Evolutionary conservation across 208 protist species (phyloP).

Genomic region (Leptomonas seymouri): DNA sequence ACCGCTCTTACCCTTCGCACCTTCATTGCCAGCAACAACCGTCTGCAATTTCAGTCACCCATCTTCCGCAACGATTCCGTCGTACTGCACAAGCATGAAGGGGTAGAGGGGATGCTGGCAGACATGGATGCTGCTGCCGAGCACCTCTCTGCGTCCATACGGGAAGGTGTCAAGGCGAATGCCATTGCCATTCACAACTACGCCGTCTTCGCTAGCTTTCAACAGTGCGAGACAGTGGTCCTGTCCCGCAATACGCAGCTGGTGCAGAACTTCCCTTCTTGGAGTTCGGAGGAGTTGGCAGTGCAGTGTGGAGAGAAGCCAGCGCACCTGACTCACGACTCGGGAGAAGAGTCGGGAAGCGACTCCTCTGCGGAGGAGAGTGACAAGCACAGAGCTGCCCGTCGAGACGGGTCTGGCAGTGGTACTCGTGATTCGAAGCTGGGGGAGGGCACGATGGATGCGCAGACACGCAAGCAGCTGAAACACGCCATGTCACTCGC

Average conservation of each 20-base stretch:
- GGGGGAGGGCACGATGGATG: slow-evolving; percentile 10
- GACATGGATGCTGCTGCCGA: background rate
- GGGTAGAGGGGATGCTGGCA: background rate
- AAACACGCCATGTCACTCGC: slow-evolving; percentile 12
- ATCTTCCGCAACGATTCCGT: slow-evolving; percentile 7
- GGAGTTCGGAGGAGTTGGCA: slow-evolving; percentile 14
- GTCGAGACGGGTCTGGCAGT: background rate
- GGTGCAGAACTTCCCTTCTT: slow-evolving; percentile 31
- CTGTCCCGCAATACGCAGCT: slow-evolving; percentile 75
- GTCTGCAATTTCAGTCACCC: slow-evolving; percentile 60
- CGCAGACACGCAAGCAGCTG: slow-evolving; percentile 18
- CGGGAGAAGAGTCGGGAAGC: slow-evolving; percentile 9
- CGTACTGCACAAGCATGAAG: background rate
- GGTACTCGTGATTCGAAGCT: background rate
- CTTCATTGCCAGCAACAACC: slow-evolving; percentile 86
- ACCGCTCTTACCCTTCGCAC: slow-evolving; percentile 60
- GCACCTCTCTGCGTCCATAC: slow-evolving; percentile 18
- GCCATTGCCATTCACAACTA: slow-evolving; percentile 58
- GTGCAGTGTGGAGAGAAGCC: slow-evolving; percentile 1
- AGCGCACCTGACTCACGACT: slow-evolving; percentile 4
- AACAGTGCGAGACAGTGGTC: slow-evolving; percentile 70
- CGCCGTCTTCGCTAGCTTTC: slow-evolving; percentile 38
- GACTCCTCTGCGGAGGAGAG: background rate
- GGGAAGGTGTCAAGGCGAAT: background rate
- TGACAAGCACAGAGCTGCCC: background rate